These are phyloP conservation scores for Rhodotorula taiwanensis DNA, from an alignment of 768 basidiomycete genomes.

Conservation along the genomic window DNA sequence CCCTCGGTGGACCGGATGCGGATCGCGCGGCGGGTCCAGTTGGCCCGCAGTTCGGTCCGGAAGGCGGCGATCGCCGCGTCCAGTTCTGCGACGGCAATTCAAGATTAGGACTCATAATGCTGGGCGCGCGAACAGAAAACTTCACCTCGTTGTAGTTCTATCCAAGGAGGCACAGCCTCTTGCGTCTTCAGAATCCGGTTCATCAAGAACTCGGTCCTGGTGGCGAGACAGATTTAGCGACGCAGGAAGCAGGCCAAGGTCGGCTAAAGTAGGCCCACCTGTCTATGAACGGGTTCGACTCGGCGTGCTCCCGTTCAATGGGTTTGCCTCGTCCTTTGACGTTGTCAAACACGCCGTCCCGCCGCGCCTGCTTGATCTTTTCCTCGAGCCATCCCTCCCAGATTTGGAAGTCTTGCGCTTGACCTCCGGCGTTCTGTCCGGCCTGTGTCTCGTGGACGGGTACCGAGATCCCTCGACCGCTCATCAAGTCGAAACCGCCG, in stretches of 20 bases:
- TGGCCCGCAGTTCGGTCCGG: conserved; percentile 57
- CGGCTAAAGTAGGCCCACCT: too few relatives aligned
- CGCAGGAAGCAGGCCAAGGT: too few relatives aligned
- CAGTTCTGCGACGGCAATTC: conserved; percentile 51
- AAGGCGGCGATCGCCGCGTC: conserved; percentile 59
- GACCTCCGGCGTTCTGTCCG: neutral
- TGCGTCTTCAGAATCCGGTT: conserved; percentile 76
- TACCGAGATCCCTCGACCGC: neutral
- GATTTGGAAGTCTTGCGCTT: conserved; percentile 5
- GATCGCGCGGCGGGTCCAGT: conserved; percentile 69
- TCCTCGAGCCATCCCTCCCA: conserved; percentile 27
- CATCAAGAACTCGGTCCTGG: conserved; percentile 73
- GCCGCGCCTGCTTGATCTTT: conserved; percentile 54
- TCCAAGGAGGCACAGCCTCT: conserved; percentile 79
- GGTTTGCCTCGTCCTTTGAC: conserved; percentile 63
- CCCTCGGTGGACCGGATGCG: conserved; percentile 52
- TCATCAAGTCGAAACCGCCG: neutral
- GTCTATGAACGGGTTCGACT: conserved; percentile 61
- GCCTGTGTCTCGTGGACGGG: neutral
- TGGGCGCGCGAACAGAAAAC: too few relatives aligned
- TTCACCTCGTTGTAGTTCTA: conserved; percentile 72
- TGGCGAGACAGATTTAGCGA: too few relatives aligned
- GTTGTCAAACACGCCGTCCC: conserved; percentile 63
- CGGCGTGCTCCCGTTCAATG: conserved; percentile 48
- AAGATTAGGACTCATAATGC: conserved; percentile 40